Percentiles rank a stretch among this genome's conserved stretches.
Conservation (phyloP, 2,329 filamentous ascomycete genomes). For the Coniochaeta prunicola region DNA sequence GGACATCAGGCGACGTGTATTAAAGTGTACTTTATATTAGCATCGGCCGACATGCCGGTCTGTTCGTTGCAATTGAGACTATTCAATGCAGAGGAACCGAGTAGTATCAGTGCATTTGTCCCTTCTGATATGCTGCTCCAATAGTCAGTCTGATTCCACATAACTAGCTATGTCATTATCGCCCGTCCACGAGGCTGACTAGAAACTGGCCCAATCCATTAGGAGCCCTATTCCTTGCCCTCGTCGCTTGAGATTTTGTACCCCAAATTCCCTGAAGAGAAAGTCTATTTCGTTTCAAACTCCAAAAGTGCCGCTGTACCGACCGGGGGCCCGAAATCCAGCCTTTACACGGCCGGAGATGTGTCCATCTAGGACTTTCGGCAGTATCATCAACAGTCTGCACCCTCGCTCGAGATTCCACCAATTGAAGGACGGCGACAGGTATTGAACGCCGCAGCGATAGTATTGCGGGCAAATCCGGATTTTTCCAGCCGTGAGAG, state of each 20-base stretch:
- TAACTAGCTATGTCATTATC: neutral
- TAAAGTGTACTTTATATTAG: neutral
- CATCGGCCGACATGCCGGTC: neutral
- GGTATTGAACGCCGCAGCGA: neutral
- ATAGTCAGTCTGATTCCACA: neutral
- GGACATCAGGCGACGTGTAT: neutral
- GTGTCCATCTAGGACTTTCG: neutral
- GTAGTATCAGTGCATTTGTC: neutral
- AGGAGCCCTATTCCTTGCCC: neutral
- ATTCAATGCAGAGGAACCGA: neutral
- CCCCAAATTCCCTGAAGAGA: neutral
- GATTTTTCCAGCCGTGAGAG: neutral
- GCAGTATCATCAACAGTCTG: neutral
- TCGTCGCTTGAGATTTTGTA: neutral
- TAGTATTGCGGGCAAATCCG: neutral
- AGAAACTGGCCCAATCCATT: neutral
- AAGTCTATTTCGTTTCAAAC: conserved; percentile 11
- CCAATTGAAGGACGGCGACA: neutral
- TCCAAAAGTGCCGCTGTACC: neutral
- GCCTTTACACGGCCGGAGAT: neutral
- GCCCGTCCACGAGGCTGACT: neutral
- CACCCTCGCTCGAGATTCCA: neutral
- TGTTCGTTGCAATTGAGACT: neutral
- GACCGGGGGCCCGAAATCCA: neutral
- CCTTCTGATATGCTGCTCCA: neutral